Evolutionary conservation across 1,284 basidiomycete species (phyloP).

Genomic region (Ganoderma multipileum): DNA sequence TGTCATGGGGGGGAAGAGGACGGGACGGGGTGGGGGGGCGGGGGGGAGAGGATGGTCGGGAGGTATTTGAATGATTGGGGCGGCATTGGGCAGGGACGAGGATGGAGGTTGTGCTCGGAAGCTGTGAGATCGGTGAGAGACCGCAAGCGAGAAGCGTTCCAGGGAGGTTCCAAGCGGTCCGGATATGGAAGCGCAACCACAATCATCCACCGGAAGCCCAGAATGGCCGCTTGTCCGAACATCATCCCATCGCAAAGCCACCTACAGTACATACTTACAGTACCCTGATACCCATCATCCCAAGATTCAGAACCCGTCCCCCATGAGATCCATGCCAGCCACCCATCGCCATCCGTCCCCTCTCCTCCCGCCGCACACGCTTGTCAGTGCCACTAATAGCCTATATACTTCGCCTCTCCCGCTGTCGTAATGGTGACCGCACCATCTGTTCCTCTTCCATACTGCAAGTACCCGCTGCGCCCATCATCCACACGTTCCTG

Average conservation of each 20-base stretch:
- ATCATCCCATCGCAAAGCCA: constrained; percentile 19
- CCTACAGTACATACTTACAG: too few relatives aligned
- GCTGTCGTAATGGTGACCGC: constrained; percentile 12
- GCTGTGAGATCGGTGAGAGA: constrained; percentile 32
- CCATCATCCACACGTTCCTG: constrained; percentile 9
- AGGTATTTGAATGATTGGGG: constrained; percentile 16
- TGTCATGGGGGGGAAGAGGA: constrained; percentile 15
- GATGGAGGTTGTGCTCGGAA: constrained; percentile 22
- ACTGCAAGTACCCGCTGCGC: constrained; percentile 4
- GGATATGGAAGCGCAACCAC: constrained; percentile 22
- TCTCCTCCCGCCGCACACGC: neutral
- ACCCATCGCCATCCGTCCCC: too few relatives aligned
- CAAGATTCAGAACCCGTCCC: neutral
- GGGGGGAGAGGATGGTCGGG: constrained; percentile 5
- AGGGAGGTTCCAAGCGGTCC: constrained; percentile 28
- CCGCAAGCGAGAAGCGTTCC: constrained; percentile 29
- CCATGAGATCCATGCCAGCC: constrained; percentile 3
- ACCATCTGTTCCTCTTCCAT: constrained; percentile 1
- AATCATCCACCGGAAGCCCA: constrained; percentile 24
- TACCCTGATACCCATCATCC: constrained; percentile 21
- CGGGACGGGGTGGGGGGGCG: constrained; percentile 8
- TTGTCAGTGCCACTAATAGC: constrained; percentile 10
- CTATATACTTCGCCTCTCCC: neutral
- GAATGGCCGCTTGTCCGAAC: constrained; percentile 27
- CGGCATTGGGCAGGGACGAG: constrained; percentile 18